A percentile compares a stretch with the other conserved stretches of the same genome.
Evolutionary conservation across 805 yeast species (phyloP).

Genomic region (Zygotorulaspora chibaensis): DNA sequence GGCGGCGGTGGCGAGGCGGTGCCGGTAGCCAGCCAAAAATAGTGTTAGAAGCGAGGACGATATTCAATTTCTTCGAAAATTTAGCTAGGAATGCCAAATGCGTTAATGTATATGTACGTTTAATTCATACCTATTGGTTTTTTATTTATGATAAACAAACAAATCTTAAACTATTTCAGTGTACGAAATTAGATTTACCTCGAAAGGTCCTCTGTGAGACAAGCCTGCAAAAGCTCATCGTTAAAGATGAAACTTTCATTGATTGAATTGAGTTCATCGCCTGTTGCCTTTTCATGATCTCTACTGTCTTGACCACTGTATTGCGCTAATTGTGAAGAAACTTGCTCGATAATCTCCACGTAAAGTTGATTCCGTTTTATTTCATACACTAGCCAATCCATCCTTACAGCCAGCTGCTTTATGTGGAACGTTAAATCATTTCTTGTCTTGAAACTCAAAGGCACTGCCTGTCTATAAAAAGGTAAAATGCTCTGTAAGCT

Average conservation of each 20-base stretch:
- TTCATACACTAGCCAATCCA: constrained; percentile 58
- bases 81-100: too few species aligned
- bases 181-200: neutral
- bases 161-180: too few species aligned
- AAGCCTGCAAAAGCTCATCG: constrained; percentile 16
- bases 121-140: neutral
- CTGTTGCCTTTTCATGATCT: constrained; percentile 1
- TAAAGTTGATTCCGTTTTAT: constrained; percentile 43
- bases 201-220: constrained; percentile 4
- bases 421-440: constrained; percentile 45
- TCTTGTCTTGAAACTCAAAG: constrained; percentile 50
- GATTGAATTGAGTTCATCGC: constrained; percentile 10
- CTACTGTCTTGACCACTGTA: neutral
- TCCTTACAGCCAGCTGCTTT: constrained; percentile 45
- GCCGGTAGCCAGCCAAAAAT: neutral
- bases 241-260: constrained; percentile 23
- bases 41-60: too few species aligned
- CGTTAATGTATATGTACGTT: too few species aligned
- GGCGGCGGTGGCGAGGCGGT: too few species aligned
- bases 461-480: constrained; percentile 47
- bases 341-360: constrained; percentile 30
- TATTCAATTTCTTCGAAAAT: too few species aligned
- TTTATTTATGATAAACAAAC: too few species aligned
- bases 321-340: constrained; percentile 5
- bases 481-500: constrained; percentile 36